phyloP scores from a whole-genome alignment of 768 basidiomycete genomes.

The Kwoniella sp. region DNA sequence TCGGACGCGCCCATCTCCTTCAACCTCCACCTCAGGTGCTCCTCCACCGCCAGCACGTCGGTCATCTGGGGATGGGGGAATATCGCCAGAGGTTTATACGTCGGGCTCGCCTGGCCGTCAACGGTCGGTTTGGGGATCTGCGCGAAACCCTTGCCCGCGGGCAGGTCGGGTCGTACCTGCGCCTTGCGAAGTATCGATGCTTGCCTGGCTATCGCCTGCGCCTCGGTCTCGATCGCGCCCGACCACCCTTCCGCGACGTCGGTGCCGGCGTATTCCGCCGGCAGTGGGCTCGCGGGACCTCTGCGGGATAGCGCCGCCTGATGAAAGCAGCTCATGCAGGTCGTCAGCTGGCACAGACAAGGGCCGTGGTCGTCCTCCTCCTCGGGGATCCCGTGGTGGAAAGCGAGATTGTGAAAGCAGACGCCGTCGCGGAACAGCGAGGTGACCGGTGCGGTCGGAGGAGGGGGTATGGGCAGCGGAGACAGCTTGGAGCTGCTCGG shows the following conservation, averaged over 20 bases:
- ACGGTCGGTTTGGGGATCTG: conserved; percentile 20
- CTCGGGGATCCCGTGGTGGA: conserved; percentile 37
- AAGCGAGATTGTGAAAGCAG: conserved; percentile 44
- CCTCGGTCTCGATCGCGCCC: conserved; percentile 26
- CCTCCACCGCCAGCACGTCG: conserved; percentile 49
- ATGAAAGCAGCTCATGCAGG: conserved; percentile 35
- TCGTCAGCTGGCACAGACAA: conserved; percentile 43
- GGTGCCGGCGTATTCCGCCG: conserved; percentile 21
- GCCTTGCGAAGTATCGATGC: conserved; percentile 5
- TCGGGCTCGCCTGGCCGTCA: conserved; percentile 3
- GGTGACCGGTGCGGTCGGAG: conserved; percentile 2
- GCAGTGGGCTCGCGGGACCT: conserved; percentile 30
- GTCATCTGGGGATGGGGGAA: conserved; percentile 50
- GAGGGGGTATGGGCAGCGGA: conserved; percentile 6
- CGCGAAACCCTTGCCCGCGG: conserved; percentile 34
- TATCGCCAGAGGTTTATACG: conserved; percentile 27
- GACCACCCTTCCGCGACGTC: conserved; percentile 25
- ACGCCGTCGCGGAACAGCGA: conserved; percentile 37
- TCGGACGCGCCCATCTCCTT: conserved; percentile 49
- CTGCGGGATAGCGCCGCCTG: conserved; percentile 18
- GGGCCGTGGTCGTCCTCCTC: conserved; percentile 42
- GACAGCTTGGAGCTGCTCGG: conserved; percentile 15
- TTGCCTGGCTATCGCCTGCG: conserved; percentile 22
- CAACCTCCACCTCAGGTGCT: conserved; percentile 48
- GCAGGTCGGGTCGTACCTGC: conserved; percentile 6